Percentiles rank a stretch among this genome's conserved stretches.
Conservation (phyloP, 2,329 filamentous ascomycete species). For the Cadophora luteo-olivacea region DNA sequence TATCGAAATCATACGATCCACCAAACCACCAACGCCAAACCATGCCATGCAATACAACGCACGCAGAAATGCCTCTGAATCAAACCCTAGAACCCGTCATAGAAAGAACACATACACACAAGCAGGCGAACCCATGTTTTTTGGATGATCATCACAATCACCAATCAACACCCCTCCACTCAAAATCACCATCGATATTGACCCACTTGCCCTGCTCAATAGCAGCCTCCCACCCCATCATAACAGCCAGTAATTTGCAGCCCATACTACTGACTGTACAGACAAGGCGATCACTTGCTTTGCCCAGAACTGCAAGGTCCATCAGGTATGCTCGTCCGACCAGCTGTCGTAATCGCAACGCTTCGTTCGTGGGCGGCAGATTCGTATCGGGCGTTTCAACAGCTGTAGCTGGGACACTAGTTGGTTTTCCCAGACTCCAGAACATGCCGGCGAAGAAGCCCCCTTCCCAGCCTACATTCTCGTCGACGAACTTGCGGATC, state of each 20-base stretch:
- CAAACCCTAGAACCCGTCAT: constrained; percentile 11
- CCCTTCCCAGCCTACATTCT: constrained; percentile 85
- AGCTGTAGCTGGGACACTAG: constrained; percentile 43
- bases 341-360: constrained; percentile 73
- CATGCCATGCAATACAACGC: constrained; percentile 5
- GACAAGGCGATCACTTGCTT: constrained; percentile 72
- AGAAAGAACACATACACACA: constrained; percentile 2
- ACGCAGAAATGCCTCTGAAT: not conserved
- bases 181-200: constrained; percentile 77
- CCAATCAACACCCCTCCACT: constrained; percentile 58
- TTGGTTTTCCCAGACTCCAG: constrained; percentile 70
- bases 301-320: constrained; percentile 76
- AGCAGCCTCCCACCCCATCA: constrained; percentile 83
- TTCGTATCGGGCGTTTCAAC: constrained; percentile 46
- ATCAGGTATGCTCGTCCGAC: constrained; percentile 83
- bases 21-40: constrained; percentile 10
- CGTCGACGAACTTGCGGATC: constrained; percentile 73
- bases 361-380: constrained; percentile 48
- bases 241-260: constrained; percentile 79
- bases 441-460: constrained; percentile 86
- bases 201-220: constrained; percentile 69
- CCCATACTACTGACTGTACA: constrained; percentile 77
- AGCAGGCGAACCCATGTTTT: no score
- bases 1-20: not conserved
- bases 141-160: not conserved